Evolutionary conservation across 2,329 filamentous ascomycete species (phyloP).

Genomic region (Fusarium oligoseptatum): DNA sequence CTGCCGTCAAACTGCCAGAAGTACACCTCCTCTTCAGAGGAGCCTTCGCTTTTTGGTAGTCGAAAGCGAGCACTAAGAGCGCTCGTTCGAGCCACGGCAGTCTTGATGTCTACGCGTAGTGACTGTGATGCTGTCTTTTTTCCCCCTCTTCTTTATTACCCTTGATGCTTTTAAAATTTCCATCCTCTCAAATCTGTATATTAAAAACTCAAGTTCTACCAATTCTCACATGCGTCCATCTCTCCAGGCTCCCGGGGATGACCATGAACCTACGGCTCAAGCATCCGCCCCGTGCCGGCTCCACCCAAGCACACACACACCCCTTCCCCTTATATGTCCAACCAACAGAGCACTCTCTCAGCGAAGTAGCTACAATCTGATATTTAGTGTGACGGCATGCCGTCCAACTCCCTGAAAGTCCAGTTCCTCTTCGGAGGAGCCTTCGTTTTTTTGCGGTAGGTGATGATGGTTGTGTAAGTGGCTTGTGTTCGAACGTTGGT

Average conservation of each 20-base stretch:
- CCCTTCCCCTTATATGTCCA: conserved; percentile 2
- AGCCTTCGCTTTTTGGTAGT: no score
- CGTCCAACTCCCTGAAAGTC: background rate
- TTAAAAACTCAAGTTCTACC: no score
- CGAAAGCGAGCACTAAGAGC: no score
- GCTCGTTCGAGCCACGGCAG: no score
- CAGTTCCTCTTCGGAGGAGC: background rate
- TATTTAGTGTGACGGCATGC: background rate
- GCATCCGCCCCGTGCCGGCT: background rate
- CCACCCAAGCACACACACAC: background rate
- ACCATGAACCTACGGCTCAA: background rate
- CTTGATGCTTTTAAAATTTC: no score
- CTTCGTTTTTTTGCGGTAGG: conserved; percentile 26
- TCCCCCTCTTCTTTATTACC: no score
- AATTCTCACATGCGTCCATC: no score
- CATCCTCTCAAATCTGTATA: no score
- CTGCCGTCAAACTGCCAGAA: no score
- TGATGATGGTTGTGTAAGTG: background rate
- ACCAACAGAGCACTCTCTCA: conserved; percentile 1
- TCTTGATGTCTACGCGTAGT: no score
- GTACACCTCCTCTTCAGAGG: no score
- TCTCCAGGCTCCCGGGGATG: background rate
- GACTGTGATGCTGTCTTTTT: no score
- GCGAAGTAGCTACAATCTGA: conserved; percentile 8
- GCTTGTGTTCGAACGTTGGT: background rate